Base-by-base conservation (phyloP, 2,329 filamentous ascomycete species). In the Trichoderma sp. region DNA sequence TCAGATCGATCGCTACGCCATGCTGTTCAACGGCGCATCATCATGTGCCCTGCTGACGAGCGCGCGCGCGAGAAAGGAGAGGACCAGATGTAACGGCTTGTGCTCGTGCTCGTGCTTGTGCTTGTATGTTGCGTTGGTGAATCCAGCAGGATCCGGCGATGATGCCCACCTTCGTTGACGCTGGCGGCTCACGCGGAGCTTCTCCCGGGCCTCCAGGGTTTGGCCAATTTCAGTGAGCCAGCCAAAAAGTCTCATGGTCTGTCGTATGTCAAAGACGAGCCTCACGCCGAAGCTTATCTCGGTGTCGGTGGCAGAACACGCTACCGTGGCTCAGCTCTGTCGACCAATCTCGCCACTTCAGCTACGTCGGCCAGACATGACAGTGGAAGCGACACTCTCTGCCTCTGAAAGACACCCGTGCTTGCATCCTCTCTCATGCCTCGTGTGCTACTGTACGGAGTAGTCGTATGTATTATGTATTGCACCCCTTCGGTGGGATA, bases 1-100 rank as follows among this genome's bases (percentile, higher is more conserved):
- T 39, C 27, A 22, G 19, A 60, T 54, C 45, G 53, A 59, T 66
- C 64, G 54, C 53, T 59, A 58, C 64, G 53, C 61, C 61, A 57
- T 42, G 35, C 48, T 64, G 37, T 7, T 64, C 35, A 34, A 57
- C 52, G 15, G 35, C 27, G 29, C 37, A 64, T 34, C 45, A 48
- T 64, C 61, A 64, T 56, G 52, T 64, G 61, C 50, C 60, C 34
- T 45, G 50, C n/a, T 17, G 35, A 45, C 34, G 50, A 39, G 52
- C 50, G 37, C 25, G 29, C 32, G 45, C 52, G 52, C 37, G 37
- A 58, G 27, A 19, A 27, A 25, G 6, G 5, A 39, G n/a, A 59
- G 22, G 22, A 13, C 8, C 56, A 22, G 25, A 39, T 42, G 35
- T 45, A 37, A 56, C 27, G 37, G 19, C 19, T 50, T 61, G 39